These are phyloP conservation scores for Penicillium dipodomyicola DNA, from an alignment of 495 filamentous ascomycete species.

Conservation along the genomic window DNA sequence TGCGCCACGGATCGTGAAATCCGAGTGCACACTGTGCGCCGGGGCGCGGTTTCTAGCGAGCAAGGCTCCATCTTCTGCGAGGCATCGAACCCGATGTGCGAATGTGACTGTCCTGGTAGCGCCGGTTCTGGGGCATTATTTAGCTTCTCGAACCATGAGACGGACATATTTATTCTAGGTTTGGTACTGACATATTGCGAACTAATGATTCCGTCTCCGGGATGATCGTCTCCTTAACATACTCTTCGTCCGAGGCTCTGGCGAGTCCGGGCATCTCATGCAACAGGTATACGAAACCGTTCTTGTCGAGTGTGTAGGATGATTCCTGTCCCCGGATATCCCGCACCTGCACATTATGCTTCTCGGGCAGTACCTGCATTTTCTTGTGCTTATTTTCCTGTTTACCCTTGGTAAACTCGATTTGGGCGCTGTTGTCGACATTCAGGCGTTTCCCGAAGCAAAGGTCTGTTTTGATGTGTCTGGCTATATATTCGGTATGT, in stretches of 20 bases:
- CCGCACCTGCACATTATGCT: slow-evolving; percentile 4
- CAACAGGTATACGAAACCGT: slow-evolving; percentile 14
- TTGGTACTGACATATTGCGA: slow-evolving; percentile 12
- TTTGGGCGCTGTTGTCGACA: neutral
- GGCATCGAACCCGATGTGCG: slow-evolving; percentile 15
- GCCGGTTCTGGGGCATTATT: slow-evolving; percentile 13
- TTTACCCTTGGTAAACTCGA: slow-evolving; percentile 8
- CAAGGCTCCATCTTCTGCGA: slow-evolving; percentile 12
- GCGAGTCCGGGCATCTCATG: slow-evolving; percentile 18
- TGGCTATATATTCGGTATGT: neutral
- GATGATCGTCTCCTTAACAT: slow-evolving; percentile 11
- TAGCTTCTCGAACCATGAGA: neutral
- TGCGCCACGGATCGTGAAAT: slow-evolving; percentile 16
- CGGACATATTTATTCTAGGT: neutral
- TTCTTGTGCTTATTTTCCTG: neutral
- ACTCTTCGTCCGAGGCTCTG: neutral
- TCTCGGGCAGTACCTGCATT: slow-evolving; percentile 1
- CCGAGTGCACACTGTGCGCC: slow-evolving; percentile 25
- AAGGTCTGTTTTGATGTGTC: slow-evolving; percentile 7
- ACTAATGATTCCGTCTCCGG: slow-evolving; percentile 17
- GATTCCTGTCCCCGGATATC: slow-evolving; percentile 18
- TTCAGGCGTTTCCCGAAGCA: slow-evolving; percentile 5
- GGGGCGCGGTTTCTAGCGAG: slow-evolving; percentile 18
- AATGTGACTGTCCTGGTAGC: slow-evolving; percentile 16
- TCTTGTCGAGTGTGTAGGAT: slow-evolving; percentile 8